Evolutionary conservation across 1,284 basidiomycete species (phyloP).

Genomic region (Moesziomyces antarcticus): DNA sequence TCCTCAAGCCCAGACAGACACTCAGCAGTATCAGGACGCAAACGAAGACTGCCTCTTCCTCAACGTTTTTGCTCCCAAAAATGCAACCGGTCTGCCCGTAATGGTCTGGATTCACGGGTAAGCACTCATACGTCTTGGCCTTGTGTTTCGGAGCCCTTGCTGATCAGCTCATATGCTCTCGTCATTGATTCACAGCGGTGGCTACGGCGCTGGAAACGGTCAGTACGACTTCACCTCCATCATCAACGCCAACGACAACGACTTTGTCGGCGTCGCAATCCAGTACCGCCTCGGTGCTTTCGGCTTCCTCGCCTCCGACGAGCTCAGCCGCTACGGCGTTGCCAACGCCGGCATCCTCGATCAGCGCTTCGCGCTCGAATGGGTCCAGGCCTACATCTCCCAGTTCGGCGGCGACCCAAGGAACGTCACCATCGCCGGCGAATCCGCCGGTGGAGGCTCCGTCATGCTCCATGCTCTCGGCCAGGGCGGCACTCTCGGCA

Average conservation of each 20-base stretch:
- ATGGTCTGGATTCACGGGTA: constrained; percentile 37
- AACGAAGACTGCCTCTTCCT: constrained; percentile 48
- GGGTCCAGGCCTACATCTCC: constrained; percentile 49
- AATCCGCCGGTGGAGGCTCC: constrained; percentile 42
- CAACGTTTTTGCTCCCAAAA: constrained; percentile 45
- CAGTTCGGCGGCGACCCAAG: constrained; percentile 49
- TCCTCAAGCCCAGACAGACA: constrained; percentile 5
- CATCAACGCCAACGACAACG: constrained; percentile 40
- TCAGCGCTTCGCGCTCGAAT: constrained; percentile 46
- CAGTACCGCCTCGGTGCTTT: constrained; percentile 71
- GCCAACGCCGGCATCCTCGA: constrained; percentile 49
- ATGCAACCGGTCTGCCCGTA: constrained; percentile 35
- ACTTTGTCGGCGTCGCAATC: constrained; percentile 69
- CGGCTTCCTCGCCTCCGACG: constrained; percentile 47
- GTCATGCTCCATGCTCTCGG: constrained; percentile 40
- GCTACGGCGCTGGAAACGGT: constrained; percentile 37
- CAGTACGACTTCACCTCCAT: constrained; percentile 37
- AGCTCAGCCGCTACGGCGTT: constrained; percentile 22
- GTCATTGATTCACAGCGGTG: constrained; percentile 9
- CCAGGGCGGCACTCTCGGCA: constrained; percentile 25
- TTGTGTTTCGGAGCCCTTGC: not conserved
- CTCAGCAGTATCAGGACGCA: constrained; percentile 7
- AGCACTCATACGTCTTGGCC: not conserved
- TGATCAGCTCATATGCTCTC: too few relatives aligned
- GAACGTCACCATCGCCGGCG: constrained; percentile 46